Conservation (phyloP, 139 green algal genomes). For the Micromonas commoda region DNA sequence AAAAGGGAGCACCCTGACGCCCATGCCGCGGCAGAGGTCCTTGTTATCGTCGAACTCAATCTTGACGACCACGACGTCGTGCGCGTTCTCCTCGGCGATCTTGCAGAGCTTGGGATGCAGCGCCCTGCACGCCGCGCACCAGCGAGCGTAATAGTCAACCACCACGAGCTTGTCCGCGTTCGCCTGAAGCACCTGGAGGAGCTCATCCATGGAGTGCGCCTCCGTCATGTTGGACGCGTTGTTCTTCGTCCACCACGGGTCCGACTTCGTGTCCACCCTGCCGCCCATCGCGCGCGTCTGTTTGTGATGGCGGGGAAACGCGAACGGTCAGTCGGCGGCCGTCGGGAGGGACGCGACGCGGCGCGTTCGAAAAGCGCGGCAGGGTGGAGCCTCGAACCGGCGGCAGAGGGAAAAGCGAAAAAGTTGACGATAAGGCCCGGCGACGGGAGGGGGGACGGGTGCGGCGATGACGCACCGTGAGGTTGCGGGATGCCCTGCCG, state of each 20-base stretch:
- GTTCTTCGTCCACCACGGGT: conserved; percentile 59
- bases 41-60: conserved; percentile 88
- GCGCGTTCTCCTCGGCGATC: conserved; percentile 51
- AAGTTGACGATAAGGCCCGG: too few species aligned
- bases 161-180: conserved; percentile 74
- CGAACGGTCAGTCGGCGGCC: too few species aligned
- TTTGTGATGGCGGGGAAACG: too few species aligned
- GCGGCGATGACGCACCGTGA: too few species aligned
- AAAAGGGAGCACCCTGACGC: conserved; percentile 84
- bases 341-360: too few species aligned
- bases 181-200: conserved; percentile 70
- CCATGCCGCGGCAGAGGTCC: conserved; percentile 63
- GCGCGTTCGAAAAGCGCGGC: too few species aligned
- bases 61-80: conserved; percentile 71
- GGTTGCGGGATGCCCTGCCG: too few species aligned
- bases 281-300: not conserved
- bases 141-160: conserved; percentile 83
- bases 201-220: conserved; percentile 59
- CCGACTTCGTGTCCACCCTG: not conserved
- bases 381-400: too few species aligned
- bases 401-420: too few species aligned
- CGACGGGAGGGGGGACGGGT: too few species aligned
- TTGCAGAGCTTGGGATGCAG: conserved; percentile 82
- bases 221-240: conserved; percentile 47
- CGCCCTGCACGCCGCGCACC: conserved; percentile 82